A percentile compares a stretch with the other conserved stretches of the same genome.
phyloP scores from a whole-genome alignment of 2,329 filamentous ascomycete species.

The Fusarium sp. region DNA sequence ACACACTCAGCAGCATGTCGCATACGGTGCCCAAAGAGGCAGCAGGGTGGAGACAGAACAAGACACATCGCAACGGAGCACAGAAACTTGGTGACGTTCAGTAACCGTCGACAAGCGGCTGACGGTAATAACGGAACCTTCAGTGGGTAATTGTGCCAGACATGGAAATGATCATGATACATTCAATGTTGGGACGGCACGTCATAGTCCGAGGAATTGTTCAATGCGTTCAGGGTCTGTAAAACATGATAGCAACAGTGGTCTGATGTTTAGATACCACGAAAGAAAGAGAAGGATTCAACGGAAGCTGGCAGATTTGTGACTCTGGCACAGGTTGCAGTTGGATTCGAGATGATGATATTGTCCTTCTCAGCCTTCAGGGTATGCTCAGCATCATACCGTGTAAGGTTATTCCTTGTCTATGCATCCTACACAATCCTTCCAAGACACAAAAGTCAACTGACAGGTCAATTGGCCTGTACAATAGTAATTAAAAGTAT shows the following conservation, averaged over 20 bases:
- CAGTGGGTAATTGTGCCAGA: constrained; percentile 6
- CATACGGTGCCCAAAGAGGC: constrained; percentile 37
- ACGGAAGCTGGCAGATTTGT: constrained; percentile 1
- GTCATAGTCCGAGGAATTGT: constrained; percentile 1
- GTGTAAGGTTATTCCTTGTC: neutral
- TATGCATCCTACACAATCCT: neutral
- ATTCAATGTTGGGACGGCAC: constrained; percentile 19
- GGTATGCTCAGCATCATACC: neutral
- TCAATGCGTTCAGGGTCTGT: neutral
- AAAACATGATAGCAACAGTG: neutral
- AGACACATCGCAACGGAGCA: constrained; percentile 20
- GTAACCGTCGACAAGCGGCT: constrained; percentile 26
- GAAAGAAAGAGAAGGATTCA: neutral
- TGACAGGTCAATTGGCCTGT: constrained; percentile 5
- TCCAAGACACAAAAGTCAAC: constrained; percentile 9
- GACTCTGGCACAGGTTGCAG: neutral
- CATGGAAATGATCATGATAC: constrained; percentile 26
- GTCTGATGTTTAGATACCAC: neutral
- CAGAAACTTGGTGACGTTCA: constrained; percentile 23
- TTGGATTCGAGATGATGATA: constrained; percentile 12
- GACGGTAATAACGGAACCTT: constrained; percentile 2
- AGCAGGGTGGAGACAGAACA: constrained; percentile 34
- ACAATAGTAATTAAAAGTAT: constrained; percentile 1
- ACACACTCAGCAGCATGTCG: constrained; percentile 6
- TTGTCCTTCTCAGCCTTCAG: constrained; percentile 14